A percentile compares a stretch with the other conserved stretches of the same genome.
Evolutionary conservation across 2,329 filamentous ascomycete genomes (phyloP).

Genomic region (Penicillium sp.): DNA sequence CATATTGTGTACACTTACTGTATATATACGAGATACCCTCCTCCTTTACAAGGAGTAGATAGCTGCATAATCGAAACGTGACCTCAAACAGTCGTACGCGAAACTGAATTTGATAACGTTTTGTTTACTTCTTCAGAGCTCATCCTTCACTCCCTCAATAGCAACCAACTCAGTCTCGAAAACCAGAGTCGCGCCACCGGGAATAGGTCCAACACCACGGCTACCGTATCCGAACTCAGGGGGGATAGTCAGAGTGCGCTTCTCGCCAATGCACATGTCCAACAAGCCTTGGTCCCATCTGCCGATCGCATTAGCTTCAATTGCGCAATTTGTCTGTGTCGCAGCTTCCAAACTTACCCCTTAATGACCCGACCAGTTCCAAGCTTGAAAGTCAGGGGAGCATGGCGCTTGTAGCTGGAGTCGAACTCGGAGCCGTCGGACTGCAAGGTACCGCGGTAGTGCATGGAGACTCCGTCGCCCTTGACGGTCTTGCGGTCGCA

Average conservation of each 20-base stretch:
- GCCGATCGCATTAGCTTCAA: conserved; percentile 9
- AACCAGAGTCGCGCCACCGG: conserved; percentile 76
- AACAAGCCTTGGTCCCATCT: conserved; percentile 89
- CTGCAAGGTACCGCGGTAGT: conserved; percentile 82
- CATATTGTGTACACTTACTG: conserved; percentile 10
- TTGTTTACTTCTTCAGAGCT: conserved; percentile 35
- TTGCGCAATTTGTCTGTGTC: neutral
- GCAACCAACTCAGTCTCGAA: conserved; percentile 90
- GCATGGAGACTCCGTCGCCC: conserved; percentile 80
- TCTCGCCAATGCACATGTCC: conserved; percentile 96
- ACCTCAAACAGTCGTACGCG: neutral
- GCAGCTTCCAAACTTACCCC: conserved; percentile 59
- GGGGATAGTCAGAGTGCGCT: conserved; percentile 86
- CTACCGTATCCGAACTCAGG: conserved; percentile 82
- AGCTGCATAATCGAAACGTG: neutral
- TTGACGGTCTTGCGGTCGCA: conserved; percentile 76
- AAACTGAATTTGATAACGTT: neutral
- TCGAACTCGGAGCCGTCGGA: conserved; percentile 79
- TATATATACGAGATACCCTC: conserved; percentile 21
- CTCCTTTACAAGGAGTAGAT: conserved; percentile 5
- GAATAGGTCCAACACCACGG: conserved; percentile 76
- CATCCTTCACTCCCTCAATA: conserved; percentile 71
- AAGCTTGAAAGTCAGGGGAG: conserved; percentile 76
- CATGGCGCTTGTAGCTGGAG: conserved; percentile 73
- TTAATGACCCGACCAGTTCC: conserved; percentile 84